Evolutionary conservation across 177 flowering plant species (phyloP).

Genomic region (Tripterygium wilfordii): DNA sequence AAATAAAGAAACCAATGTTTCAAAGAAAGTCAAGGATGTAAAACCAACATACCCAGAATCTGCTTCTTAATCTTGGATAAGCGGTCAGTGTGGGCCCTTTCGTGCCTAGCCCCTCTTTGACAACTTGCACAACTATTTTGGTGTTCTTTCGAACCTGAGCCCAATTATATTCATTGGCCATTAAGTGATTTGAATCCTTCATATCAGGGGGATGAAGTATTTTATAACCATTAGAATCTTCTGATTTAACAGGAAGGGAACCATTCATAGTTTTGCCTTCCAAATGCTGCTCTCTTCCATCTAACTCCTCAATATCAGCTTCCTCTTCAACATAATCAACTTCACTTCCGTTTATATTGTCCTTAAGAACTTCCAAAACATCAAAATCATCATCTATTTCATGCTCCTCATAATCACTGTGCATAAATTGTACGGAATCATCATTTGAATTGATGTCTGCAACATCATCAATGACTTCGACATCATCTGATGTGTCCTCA

Average conservation of each 20-base stretch:
- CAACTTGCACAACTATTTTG: slow-evolving; percentile 90
- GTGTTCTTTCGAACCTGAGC: slow-evolving; percentile 69
- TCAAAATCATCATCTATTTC: slow-evolving; percentile 47
- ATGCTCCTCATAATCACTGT: slow-evolving; percentile 47
- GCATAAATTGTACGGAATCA: slow-evolving; percentile 21
- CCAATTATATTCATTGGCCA: slow-evolving; percentile 49
- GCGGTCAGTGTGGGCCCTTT: slow-evolving; percentile 90
- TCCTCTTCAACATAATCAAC: slow-evolving; percentile 32
- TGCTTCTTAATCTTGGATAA: slow-evolving; percentile 80
- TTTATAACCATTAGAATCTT: slow-evolving; percentile 21
- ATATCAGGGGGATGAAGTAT: slow-evolving; percentile 17
- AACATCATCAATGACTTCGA: slow-evolving; percentile 29
- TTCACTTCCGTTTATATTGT: slow-evolving; percentile 40
- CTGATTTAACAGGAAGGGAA: slow-evolving; percentile 19
- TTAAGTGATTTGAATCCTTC: slow-evolving; percentile 16
- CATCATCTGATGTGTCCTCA: slow-evolving; percentile 19
- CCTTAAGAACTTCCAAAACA: slow-evolving; percentile 30
- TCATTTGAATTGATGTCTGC: slow-evolving; percentile 34
- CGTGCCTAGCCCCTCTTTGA: slow-evolving; percentile 94
- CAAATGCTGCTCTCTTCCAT: slow-evolving; percentile 27
- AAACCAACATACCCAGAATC: slow-evolving; percentile 97
- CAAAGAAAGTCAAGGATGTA: not conserved
- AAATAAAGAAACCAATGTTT: no score
- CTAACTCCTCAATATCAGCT: slow-evolving; percentile 33
- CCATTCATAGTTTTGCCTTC: slow-evolving; percentile 19